A percentile compares a stretch with the other conserved stretches of the same genome.
Evolutionary conservation across 1,284 basidiomycete genomes (phyloP).

Genomic region (Schizophyllum commune): DNA sequence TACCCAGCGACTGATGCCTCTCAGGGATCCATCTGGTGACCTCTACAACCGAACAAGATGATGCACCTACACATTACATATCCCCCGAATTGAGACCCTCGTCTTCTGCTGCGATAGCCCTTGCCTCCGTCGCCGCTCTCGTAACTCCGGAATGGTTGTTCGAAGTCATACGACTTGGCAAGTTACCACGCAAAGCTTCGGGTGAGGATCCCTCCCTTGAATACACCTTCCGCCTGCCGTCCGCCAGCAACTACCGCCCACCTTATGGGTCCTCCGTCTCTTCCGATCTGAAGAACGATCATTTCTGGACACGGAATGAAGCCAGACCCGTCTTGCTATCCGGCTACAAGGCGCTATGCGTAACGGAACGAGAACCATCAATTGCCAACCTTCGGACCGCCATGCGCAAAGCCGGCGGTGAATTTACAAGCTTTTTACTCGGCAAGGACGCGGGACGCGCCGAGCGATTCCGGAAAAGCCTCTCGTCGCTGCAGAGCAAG

Average conservation of each 20-base stretch:
- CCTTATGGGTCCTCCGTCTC: slow-evolving; percentile 41
- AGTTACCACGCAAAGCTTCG: slow-evolving; percentile 23
- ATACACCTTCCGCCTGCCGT: slow-evolving; percentile 39
- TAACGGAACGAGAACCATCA: slow-evolving; percentile 46
- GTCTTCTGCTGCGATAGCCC: slow-evolving; percentile 41
- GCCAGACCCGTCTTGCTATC: slow-evolving; percentile 46
- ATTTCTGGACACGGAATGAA: slow-evolving; percentile 59
- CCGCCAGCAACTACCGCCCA: slow-evolving; percentile 48
- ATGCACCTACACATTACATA: slow-evolving; percentile 50
- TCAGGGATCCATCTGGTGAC: slow-evolving; percentile 47
- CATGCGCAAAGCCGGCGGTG: slow-evolving; percentile 45
- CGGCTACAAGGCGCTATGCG: slow-evolving; percentile 46
- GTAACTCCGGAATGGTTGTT: slow-evolving; percentile 59
- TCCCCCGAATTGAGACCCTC: slow-evolving; percentile 37
- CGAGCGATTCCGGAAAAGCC: slow-evolving; percentile 38
- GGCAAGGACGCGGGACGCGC: slow-evolving; percentile 36
- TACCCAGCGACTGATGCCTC: not conserved
- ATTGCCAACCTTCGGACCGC: slow-evolving; percentile 41
- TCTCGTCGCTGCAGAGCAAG: slow-evolving; percentile 44
- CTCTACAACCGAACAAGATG: slow-evolving; percentile 32
- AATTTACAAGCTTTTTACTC: slow-evolving; percentile 43
- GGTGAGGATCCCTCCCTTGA: slow-evolving; percentile 37
- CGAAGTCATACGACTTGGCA: slow-evolving; percentile 45
- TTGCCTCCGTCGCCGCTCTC: slow-evolving; percentile 46
- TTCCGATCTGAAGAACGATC: slow-evolving; percentile 38